A percentile compares a stretch with the other conserved stretches of the same genome.
Evolutionary conservation across 768 basidiomycete species (phyloP).

Genomic region (Artomyces pyxidatus): DNA sequence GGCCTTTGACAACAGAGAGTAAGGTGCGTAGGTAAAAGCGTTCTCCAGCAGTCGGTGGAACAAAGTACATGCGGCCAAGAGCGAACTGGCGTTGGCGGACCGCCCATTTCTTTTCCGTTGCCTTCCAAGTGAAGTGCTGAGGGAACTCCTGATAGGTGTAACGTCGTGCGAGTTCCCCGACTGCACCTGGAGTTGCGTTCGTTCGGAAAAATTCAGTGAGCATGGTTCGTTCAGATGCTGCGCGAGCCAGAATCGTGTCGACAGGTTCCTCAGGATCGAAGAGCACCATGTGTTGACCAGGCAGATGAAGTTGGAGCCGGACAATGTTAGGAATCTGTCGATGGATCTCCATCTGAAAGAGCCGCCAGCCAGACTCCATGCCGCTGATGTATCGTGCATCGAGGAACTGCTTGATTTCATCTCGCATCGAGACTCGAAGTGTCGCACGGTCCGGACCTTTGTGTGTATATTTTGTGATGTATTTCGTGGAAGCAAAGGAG

Average conservation of each 20-base stretch:
- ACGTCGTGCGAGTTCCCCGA: conserved; percentile 8
- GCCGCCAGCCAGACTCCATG: conserved; percentile 28
- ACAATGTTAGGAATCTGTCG: conserved; percentile 29
- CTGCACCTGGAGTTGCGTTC: conserved; percentile 10
- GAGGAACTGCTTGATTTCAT: conserved; percentile 30
- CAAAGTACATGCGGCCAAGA: conserved; percentile 34
- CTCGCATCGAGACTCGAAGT: conserved; percentile 20
- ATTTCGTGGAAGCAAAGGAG: conserved; percentile 34
- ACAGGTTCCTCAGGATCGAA: conserved; percentile 26
- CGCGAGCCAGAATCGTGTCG: conserved; percentile 4
- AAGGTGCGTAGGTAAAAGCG: conserved; percentile 33
- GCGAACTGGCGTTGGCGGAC: conserved; percentile 23
- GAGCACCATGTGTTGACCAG: conserved; percentile 28
- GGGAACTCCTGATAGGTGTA: conserved; percentile 33
- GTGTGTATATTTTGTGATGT: conserved; percentile 42
- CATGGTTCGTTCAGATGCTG: conserved; percentile 21
- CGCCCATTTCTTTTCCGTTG: conserved; percentile 22
- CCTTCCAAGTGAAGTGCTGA: conserved; percentile 22
- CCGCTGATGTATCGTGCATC: conserved; percentile 32
- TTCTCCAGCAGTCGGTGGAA: conserved; percentile 29
- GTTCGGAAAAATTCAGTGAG: conserved; percentile 25
- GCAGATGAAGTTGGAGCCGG: conserved; percentile 35
- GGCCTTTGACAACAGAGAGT: conserved; percentile 31
- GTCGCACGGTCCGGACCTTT: conserved; percentile 38
- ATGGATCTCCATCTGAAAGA: conserved; percentile 27